Base-by-base conservation (phyloP, 2,329 filamentous ascomycete genomes). In the Colletotrichum noveboracense region DNA sequence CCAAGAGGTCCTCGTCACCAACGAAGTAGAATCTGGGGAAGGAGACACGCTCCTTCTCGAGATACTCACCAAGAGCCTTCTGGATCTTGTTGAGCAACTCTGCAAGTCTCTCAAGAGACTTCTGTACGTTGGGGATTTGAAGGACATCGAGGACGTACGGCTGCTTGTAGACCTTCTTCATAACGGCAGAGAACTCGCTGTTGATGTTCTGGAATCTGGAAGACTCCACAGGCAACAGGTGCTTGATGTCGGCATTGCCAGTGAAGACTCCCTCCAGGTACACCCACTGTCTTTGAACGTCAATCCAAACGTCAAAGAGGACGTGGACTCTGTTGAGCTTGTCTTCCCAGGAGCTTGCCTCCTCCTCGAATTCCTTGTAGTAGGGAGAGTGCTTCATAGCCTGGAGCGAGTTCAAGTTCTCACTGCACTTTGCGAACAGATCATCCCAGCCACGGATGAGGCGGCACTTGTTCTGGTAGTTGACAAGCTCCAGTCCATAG, bases 11-110 rank as follows among this genome's bases (percentile, higher is more conserved):
- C 83, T 99, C 97, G 81, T 99, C 97, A 84, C 97, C 97, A 72
- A 99, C 97, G 80, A 99, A 99, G 88, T 99, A 99, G 88, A 99
- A 99, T 74, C 97, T 93, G 60, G 97, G 97, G 87, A 99, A 99
- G 0, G 96, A 98, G 0, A 98, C 94, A 85, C 97, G 93, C 86
- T 99, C 97, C 81, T 97, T 96, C 85, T 99, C 97, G 43, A 99
- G 92, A 81, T 99, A 99, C 87, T 99, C 97, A 85, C 97, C 97
- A 12, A 99, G 91, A 4, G 97, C 97, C 86, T 99, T 99, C 82
- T 99, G 97, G 76, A 99, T 99, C 89, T 98, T 98, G 91, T 98
- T 98, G 73, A 99, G 90, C 79, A 98, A 89, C 83, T 99, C 97
- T n/a, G 96, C 96, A 69, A 99, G 89, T 79, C 97, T 94, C 86